Evolutionary conservation across 2,329 filamentous ascomycete genomes (phyloP), one percentile per base, ranked within the genome.

Genomic region (Ophiocordyceps camponoti-floridani): DNA sequence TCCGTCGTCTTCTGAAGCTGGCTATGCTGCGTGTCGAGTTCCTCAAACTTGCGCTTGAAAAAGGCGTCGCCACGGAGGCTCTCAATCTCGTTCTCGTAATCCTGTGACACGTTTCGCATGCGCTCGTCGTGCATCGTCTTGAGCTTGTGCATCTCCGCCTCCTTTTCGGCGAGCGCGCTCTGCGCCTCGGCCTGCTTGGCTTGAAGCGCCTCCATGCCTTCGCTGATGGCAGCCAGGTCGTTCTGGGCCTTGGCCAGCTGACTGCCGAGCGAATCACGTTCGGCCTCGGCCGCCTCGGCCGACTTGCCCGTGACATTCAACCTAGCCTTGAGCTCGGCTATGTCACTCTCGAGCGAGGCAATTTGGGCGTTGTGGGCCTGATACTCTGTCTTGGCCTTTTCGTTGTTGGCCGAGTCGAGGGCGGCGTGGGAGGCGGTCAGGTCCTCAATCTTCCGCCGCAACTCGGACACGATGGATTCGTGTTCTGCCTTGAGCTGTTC

Each of bases 21-120:
- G 11, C 63, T 64, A 56, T 79, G 70, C 56, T 77, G 69, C 5
- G 57, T 58, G 54, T 79, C 73, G 6, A 81, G 66, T 35, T 75
- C 72, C 47, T 77, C 68, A 48, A 73, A 79, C 58, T 78, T 75
- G 50, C 72, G 70, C 62, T 77, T 78, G 60, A 77, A 77, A 55
- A 73, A 73, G 13, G 76, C 75, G 49, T 80, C 75, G 19, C 74
- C 75, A 46, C 71, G 69, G 14, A 79, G 68, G 46, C 70, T 71
- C 53, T 79, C 75, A 45, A 81, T 79, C 56, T 80, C 75, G n/a
- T 69, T 66, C 55, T 79, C 72, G 50, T 77, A 78, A 50, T 79
- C 75, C 49, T 72, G 64, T 1, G 74, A 75, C 45, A 80, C 58
- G 48, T 68, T 69, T 56, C 72, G 66, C 50, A 81, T 65, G 54